Evolutionary conservation across 495 filamentous ascomycete genomes (phyloP), one percentile per base, ranked within the genome.

Genomic region (Xylaria sp.): DNA sequence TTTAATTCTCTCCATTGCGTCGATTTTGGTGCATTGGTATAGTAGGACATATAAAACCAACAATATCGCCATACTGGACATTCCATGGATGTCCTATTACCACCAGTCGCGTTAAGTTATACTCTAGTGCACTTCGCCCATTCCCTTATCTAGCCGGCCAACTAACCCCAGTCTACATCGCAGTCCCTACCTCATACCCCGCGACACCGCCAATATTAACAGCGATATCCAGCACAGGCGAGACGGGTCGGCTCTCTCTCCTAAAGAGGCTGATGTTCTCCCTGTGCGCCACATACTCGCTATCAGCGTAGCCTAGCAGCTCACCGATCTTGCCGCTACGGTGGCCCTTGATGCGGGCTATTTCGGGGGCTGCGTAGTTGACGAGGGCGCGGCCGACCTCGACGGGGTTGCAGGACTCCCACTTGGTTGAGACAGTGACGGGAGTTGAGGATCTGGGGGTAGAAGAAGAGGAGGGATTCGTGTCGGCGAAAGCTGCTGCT

Each of bases 331-430:
- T 91, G 1, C 83, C 87, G 76, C 95, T 98, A 73, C 90, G 88
- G 69, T 91, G 85, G 0, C 96, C 96, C 81, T 93, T 94, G 72
- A 98, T 97, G 62, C 92, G 84, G 63, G 81, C 81, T 70, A 98
- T 93, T 80, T 99, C 95, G 2, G 85, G 80, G 17, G 92, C 88
- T n/a, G 92, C 90, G 73, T 98, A 99, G 75, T 98, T 98, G 31
- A 97, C 94, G 50, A 98, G 79, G n/a, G 94, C 94, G 46, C 95
- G 85, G 0, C 97, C 96, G 29, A 98, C 91, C 75, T 98, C 97
- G n/a, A 85, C 82, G 1, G 88, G 87, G 12, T 87, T 81, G 52
- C 37, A 71, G 14, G 82, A 81, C 21, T 88, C 85, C 82, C 84
- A 88, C 64, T 82, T 78, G 12, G 77, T 68, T 21, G 62, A 71